Evolutionary conservation across 345 rosid genomes (phyloP), one percentile per base, ranked within the genome.

Genomic region (Kernera saxatilis): DNA sequence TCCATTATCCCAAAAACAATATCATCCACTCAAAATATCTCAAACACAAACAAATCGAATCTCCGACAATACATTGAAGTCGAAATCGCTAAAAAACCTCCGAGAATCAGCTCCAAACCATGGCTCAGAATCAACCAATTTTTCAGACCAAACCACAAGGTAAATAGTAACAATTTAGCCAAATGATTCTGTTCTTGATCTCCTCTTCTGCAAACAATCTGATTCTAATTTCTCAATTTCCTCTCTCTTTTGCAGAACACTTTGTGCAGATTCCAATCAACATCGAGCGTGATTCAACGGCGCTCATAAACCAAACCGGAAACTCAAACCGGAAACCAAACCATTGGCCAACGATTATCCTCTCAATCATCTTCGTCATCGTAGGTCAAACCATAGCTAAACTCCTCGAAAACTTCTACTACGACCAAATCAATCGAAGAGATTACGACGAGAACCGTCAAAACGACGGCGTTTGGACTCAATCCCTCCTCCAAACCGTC

Each of bases 391-490:
- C 72, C 35, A 41, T 56, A 19, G 80, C 80, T 0, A 77, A 14
- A 50, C 72, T 77, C 55, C 44, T 77, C 33, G 76, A 77, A 25
- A 77, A 76, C 71, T 76, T 70, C 21, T 70, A 54, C 62, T 76
- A 76, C 19, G 55, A 69, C 2, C 3, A 70, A 39, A 76, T 29
- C 66, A 40, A 70, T 1, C 60, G 67, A 33, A 62, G 75, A 8
- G 79, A 56, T 4, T 55, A 40, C 72, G 4, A 70, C 48, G 62
- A 64, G 21, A 55, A 0, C 4, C 68, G 25, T 30, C 78, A 74
- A 74, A 67, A 48, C 67, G 62, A 76, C 17, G 66, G 81, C 65
- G 69, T 69, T n/a, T 77, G 81, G 81, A 77, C 59, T 53, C 74
- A 64, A 25, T 9, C 81, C 3, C 77, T 77, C 14, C 64, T 72